Base-by-base conservation (phyloP, 2,329 filamentous ascomycete genomes). In the Magnaporthales sp. region DNA sequence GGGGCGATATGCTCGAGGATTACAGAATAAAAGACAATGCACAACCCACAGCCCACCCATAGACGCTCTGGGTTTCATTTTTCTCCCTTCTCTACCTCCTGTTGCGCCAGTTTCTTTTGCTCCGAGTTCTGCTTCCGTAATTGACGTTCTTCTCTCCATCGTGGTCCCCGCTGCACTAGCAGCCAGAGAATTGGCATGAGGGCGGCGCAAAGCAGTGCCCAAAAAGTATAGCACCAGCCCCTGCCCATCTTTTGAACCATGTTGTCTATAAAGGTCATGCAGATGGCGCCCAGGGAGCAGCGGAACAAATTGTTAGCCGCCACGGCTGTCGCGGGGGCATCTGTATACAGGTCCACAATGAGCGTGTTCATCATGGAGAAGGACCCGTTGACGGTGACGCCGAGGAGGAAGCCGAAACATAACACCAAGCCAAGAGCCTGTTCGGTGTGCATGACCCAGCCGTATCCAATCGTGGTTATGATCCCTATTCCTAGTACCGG, bases 321-420 rank as follows among this genome's bases (percentile, higher is more conserved):
- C 1, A 86, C 86, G 0, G 85, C 85, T 0, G 86, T 89, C 0
- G 86, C 86, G 0, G 86, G 86, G 1, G 83, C 81, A 27, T 83
- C 77, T 0, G 86, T 86, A 68, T 87, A 86, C 1, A 90, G 75
- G 69, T 91, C 88, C 1, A 90, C 83, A 15, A 89, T 80, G 7
- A 91, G 76, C 0, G 86, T 86, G 70, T 84, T 86, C n/a, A 89
- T 79, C 61, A 89, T 82, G 67, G 83, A 84, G 73, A 90, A 90
- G 0, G 84, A 83, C 1, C 85, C 87, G 3, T 87, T 88, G 32
- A 88, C 78, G 60, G 80, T 81, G 67, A 86, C 74, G 8, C 86
- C 86, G 51, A 88, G 80, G 60, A 87, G 72, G 70, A 88, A 87
- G 1, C 83, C 75, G 24, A 89, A 72, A 29, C 86, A 79, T 6